Evolutionary conservation across 2,329 filamentous ascomycete species (phyloP), one percentile per base, ranked within the genome.

Genomic region (Curvularia spicifera): DNA sequence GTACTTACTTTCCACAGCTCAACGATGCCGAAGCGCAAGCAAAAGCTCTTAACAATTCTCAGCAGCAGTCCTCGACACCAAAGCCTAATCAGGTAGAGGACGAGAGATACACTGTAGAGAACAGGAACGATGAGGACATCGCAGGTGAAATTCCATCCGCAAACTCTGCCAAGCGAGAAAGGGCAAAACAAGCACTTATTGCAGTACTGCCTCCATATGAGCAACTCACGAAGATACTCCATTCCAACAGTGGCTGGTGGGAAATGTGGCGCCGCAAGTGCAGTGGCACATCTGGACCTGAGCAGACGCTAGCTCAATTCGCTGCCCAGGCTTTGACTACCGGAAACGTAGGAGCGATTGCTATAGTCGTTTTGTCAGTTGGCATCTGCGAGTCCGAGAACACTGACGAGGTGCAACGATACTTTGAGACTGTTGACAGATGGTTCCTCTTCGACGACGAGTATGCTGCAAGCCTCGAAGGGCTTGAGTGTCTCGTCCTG

Each of bases 401-500:
- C 26, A 73, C 75, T 31, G 76, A 82, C 44, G 77, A 83, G 51
- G 73, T 83, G 20, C 78, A 83, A 40, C 71, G 72, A 4, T 84
- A 81, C 61, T 73, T 83, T 40, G 75, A 78, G 24, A 72, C 77
- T 18, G 80, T 84, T 15, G 79, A 83, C 48, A 76, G 73, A 15
- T 76, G 83, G 61, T 78, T 86, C 15, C 69, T 82, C 12, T 75
- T 77, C 12, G 80, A 84, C 52, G 82, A 84, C 53, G 80, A 83
- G 47, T 80, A 80, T 55, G 78, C 79, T 13, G 79, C 80, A 9
- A 84, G 79, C 1, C 63, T 85, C 0, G 80, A 85, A 49, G 82
- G 81, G 3, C 77, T 87, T 55, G 83, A 87, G 66, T 82, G 80
- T 49, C 76, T 83, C 42, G 73, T 82, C 48, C 68, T 87, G 12